Base-by-base conservation (phyloP, 345 rosid species). In the Acer campestre region DNA sequence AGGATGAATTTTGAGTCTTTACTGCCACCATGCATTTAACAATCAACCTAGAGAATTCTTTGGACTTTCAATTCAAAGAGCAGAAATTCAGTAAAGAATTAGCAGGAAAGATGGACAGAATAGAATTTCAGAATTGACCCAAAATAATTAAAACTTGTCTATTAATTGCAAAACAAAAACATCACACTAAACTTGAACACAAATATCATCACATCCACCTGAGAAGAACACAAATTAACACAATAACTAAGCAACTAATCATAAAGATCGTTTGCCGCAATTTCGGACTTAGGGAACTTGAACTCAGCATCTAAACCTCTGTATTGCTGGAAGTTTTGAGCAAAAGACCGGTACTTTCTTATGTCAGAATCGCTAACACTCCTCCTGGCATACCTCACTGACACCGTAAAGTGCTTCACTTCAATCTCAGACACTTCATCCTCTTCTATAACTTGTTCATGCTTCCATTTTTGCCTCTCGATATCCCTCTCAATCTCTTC, bases 251-350 rank as follows among this genome's bases (percentile, higher is more conserved):
- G 20, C 2, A 69, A 25, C 58, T 13, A 49, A 49, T 49, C 7
- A 7, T 7, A 16, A 53, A 51, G 13, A 7, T 25, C 25, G 9
- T 14, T 48, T 38, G 59, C 40, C 51, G 13, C 22, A 0, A 14
- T 22, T 68, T 20, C 20, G 20, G 38, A 46, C 40, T 42, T 35
- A 35, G 71, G 8, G 9, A 56, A 66, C 76, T 68, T 48, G 56
- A 77, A 77, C 17, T 77, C 75, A n/a, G 66, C 9, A 49, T 48
- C 1, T 29, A 29, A 29, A 29, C 31, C 31, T 2, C 31, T 29
- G 31, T 75, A 77, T 23, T 77, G 80, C 63, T 77, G 71, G 61
- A 79, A 58, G 42, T 77, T 79, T 20, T 68, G 68, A 59, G 81
- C 73, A 67, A 79, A 79, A n/a, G 73, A 49, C 62, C 31, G 77